Evolutionary conservation across 1,284 basidiomycete genomes (phyloP).

Genomic region (Neolentinus lepideus): DNA sequence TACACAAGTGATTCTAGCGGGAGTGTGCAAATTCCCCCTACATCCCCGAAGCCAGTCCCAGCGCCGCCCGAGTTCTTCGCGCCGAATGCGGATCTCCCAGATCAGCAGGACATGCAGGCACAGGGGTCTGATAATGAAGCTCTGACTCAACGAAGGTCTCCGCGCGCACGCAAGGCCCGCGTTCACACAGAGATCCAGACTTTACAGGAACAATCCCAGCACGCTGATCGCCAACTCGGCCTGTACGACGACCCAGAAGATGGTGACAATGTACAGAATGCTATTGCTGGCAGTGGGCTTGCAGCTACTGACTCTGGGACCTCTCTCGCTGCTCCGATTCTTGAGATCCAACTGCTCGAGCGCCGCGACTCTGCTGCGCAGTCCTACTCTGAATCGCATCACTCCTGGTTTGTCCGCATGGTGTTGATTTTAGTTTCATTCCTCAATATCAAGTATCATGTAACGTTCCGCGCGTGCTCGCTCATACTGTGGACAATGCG

Average conservation of each 20-base stretch:
- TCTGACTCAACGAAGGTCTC: background rate
- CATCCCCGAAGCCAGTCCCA: background rate
- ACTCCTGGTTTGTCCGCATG: constrained; percentile 9
- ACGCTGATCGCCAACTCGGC: background rate
- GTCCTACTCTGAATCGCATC: constrained; percentile 2
- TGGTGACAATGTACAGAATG: background rate
- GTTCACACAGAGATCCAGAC: background rate
- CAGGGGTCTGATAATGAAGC: background rate
- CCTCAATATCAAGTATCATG: constrained; percentile 17
- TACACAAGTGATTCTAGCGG: background rate
- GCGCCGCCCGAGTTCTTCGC: too few relatives aligned
- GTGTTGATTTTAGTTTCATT: constrained; percentile 14
- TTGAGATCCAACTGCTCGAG: background rate
- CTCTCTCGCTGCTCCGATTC: background rate
- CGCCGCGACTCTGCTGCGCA: background rate
- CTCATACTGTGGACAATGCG: constrained; percentile 13
- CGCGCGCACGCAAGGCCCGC: background rate
- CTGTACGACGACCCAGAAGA: background rate
- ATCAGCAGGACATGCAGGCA: background rate
- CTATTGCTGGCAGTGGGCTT: background rate
- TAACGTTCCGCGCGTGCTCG: constrained; percentile 16
- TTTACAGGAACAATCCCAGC: background rate
- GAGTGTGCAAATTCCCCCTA: background rate
- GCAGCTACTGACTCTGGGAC: background rate
- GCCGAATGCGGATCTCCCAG: background rate